These are phyloP conservation scores for Solanum commersonii DNA, from an alignment of 257 asterid species.

Conservation along the genomic window DNA sequence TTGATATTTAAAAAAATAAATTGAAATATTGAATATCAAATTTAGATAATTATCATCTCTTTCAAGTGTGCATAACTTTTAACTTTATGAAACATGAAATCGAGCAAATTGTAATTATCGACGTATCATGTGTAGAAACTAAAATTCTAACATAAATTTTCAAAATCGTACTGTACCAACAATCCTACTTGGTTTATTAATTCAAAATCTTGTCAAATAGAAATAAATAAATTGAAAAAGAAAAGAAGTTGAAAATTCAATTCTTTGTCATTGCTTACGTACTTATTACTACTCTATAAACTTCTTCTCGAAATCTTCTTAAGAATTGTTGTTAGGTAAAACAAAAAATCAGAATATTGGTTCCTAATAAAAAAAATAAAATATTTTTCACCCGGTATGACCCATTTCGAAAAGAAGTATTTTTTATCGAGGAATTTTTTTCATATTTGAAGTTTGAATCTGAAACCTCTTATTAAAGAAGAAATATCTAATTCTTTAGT, in stretches of 20 bases:
- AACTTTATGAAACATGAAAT: neutral
- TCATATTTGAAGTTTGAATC: no score
- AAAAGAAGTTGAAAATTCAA: neutral
- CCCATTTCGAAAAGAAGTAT: fast-evolving
- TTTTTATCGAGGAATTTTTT: fast-evolving
- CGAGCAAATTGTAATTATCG: neutral
- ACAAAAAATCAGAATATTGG: neutral
- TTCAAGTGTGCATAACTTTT: neutral
- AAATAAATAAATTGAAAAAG: neutral
- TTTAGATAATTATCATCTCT: no score
- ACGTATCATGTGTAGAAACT: neutral
- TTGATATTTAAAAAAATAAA: neutral
- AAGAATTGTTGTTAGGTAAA: neutral
- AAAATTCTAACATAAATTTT: neutral
- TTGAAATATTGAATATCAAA: neutral
- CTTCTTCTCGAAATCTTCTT: neutral
- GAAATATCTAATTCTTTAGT: no score
- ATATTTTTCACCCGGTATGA: fast-evolving
- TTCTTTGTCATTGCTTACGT: neutral
- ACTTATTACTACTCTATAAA: neutral
- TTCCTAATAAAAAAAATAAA: neutral
- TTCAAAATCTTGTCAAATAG: neutral
- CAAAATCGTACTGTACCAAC: neutral
- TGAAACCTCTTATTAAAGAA: no score
- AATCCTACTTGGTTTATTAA: neutral